Evolutionary conservation across 176 grass and related monocot species (phyloP).

Genomic region (Tillandsia leiboldiana): DNA sequence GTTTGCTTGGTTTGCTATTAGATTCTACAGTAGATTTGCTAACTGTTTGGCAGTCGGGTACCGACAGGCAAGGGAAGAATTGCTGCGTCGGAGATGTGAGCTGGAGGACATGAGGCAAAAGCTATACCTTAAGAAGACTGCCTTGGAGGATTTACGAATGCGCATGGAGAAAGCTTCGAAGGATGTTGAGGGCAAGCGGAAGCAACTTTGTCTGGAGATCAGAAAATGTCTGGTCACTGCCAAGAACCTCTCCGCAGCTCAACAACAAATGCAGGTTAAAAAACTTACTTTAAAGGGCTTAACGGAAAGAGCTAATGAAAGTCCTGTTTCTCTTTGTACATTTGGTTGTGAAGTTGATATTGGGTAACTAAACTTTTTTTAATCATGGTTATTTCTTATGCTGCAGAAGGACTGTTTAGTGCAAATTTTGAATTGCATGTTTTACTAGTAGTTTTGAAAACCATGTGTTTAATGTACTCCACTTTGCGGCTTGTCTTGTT

Average conservation of each 20-base stretch:
- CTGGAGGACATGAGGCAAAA: constrained; percentile 55
- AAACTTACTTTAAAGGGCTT: neutral
- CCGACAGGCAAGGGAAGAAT: constrained; percentile 40
- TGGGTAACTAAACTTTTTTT: neutral
- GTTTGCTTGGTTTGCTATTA: neutral
- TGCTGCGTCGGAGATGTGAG: constrained; percentile 43
- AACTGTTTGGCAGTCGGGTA: neutral
- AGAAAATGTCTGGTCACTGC: constrained; percentile 46
- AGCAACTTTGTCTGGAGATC: constrained; percentile 42
- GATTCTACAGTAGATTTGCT: neutral
- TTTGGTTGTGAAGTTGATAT: neutral
- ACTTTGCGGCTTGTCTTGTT: neutral
- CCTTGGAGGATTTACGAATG: constrained; percentile 33
- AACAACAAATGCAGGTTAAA: constrained; percentile 55
- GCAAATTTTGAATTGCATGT: neutral
- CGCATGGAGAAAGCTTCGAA: constrained; percentile 24
- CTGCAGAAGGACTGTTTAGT: neutral
- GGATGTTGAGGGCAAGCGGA: constrained; percentile 33
- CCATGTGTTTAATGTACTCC: neutral
- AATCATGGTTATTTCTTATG: neutral
- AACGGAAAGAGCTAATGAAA: neutral
- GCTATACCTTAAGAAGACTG: constrained; percentile 31
- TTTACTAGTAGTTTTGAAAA: neutral
- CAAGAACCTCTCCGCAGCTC: constrained; percentile 31
- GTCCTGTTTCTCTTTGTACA: neutral